Evolutionary conservation across 2,329 filamentous ascomycete genomes (phyloP).

Genomic region (Alternaria triticimaculans): DNA sequence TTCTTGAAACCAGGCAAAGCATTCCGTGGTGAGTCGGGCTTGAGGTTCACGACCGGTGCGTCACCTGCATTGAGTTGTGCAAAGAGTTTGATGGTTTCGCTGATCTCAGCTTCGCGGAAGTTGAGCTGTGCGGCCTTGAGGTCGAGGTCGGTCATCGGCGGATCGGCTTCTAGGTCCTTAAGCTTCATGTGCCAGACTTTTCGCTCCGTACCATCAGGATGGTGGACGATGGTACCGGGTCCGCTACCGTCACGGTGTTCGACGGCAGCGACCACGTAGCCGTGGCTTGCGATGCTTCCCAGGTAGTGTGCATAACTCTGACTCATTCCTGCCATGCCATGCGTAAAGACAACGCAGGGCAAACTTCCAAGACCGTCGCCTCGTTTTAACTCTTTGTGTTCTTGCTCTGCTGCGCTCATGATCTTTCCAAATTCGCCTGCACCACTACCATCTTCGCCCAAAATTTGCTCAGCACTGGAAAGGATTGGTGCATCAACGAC

Average conservation of each 20-base stretch:
- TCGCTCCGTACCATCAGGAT: constrained; percentile 38
- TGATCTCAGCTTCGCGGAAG: constrained; percentile 55
- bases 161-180: constrained; percentile 40
- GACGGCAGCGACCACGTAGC: constrained; percentile 55
- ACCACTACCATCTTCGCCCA: constrained; percentile 28
- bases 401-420: constrained; percentile 24
- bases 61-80: constrained; percentile 49
- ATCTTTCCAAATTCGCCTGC: constrained; percentile 21
- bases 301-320: constrained; percentile 56
- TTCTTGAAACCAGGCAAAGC: constrained; percentile 56
- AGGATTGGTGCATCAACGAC: constrained; percentile 53
- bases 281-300: constrained; percentile 55
- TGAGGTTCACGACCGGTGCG: constrained; percentile 41
- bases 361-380: constrained; percentile 39
- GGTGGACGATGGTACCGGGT: constrained; percentile 52
- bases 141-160: constrained; percentile 42
- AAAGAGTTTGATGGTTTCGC: constrained; percentile 54
- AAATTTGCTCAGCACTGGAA: constrained; percentile 23
- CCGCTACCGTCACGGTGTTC: constrained; percentile 58
- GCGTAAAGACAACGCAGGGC: constrained; percentile 55
- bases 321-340: constrained; percentile 55
- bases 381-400: constrained; percentile 33
- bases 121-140: constrained; percentile 53
- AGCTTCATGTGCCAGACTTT: constrained; percentile 49
- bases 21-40: constrained; percentile 60